phyloP scores from a whole-genome alignment of 2,329 filamentous ascomycete species.

The Didymella arachidicola region DNA sequence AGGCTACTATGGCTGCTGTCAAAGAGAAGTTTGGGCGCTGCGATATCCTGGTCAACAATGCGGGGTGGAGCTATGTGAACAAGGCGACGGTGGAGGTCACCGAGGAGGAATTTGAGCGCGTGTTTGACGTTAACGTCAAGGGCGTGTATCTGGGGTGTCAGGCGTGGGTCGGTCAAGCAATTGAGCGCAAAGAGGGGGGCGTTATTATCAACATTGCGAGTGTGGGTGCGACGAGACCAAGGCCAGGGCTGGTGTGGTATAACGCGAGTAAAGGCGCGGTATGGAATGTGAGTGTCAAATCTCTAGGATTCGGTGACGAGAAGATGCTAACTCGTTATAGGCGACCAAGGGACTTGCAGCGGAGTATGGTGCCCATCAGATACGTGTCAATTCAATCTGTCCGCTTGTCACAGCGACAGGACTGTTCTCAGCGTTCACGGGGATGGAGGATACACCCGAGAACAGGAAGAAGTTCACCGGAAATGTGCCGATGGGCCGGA shows the following conservation, averaged over 20 bases:
- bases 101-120: slow-evolving; percentile 70
- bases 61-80: slow-evolving; percentile 63
- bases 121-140: slow-evolving; percentile 74
- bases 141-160: slow-evolving; percentile 68
- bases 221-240: slow-evolving; percentile 68
- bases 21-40: slow-evolving; percentile 62
- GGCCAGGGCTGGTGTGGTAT: slow-evolving; percentile 72
- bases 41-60: slow-evolving; percentile 68
- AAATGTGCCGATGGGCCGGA: slow-evolving; percentile 66
- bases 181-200: slow-evolving; percentile 64
- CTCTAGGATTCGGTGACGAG: too few species aligned
- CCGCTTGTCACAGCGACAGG: slow-evolving; percentile 73
- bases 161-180: slow-evolving; percentile 67
- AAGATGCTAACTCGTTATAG: slow-evolving; percentile 13
- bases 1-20: slow-evolving; percentile 61
- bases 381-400: slow-evolving; percentile 76
- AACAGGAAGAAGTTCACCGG: slow-evolving; percentile 61
- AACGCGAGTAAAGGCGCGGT: slow-evolving; percentile 74
- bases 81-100: slow-evolving; percentile 69
- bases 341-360: slow-evolving; percentile 73
- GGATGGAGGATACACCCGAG: slow-evolving; percentile 67
- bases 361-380: slow-evolving; percentile 75
- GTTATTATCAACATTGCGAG: slow-evolving; percentile 72
- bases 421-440: slow-evolving; percentile 66
- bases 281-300: slow-evolving; percentile 57